These are phyloP conservation scores for Nigrospora osmanthi DNA, from an alignment of 2,329 filamentous ascomycete genomes.

Conservation along the genomic window DNA sequence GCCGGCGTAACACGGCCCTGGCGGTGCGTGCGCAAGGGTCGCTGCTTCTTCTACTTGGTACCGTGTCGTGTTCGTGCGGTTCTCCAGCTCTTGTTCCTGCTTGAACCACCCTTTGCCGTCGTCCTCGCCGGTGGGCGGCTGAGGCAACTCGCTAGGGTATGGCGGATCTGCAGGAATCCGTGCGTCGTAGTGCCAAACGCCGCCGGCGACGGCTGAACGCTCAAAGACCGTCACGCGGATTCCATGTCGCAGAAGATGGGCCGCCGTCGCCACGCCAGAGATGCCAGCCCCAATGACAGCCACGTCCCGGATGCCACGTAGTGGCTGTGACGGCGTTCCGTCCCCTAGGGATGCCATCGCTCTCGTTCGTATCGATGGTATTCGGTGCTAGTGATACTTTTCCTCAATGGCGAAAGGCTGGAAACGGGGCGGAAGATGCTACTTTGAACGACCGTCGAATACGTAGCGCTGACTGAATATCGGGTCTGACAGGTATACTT, in stretches of 20 bases:
- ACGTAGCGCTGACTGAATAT: too few relatives aligned
- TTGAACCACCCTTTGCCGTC: too few relatives aligned
- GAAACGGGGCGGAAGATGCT: too few relatives aligned
- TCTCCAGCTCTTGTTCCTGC: too few relatives aligned
- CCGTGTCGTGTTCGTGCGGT: too few relatives aligned
- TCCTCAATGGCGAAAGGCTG: too few relatives aligned
- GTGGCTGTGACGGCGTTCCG: not conserved
- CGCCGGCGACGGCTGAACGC: slow-evolving; percentile 49
- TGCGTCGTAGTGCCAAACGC: slow-evolving; percentile 59
- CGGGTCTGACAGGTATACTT: too few relatives aligned
- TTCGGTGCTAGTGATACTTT: too few relatives aligned
- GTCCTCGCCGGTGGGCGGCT: slow-evolving; percentile 5
- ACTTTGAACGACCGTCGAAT: too few relatives aligned
- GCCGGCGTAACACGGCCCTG: slow-evolving; percentile 48
- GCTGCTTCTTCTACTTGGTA: slow-evolving; percentile 13
- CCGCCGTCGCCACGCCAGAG: slow-evolving; percentile 53
- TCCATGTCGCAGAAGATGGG: slow-evolving; percentile 55
- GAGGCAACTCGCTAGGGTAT: slow-evolving; percentile 17
- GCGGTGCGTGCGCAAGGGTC: slow-evolving; percentile 30
- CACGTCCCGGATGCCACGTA: slow-evolving; percentile 26
- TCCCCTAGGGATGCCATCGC: too few relatives aligned
- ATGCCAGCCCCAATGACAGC: slow-evolving; percentile 60
- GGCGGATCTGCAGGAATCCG: slow-evolving; percentile 31
- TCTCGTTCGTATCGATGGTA: too few relatives aligned
- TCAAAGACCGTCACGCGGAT: slow-evolving; percentile 54